Evolutionary conservation across 139 green algal species (phyloP).

Genomic region (Dunaliella sp.): DNA sequence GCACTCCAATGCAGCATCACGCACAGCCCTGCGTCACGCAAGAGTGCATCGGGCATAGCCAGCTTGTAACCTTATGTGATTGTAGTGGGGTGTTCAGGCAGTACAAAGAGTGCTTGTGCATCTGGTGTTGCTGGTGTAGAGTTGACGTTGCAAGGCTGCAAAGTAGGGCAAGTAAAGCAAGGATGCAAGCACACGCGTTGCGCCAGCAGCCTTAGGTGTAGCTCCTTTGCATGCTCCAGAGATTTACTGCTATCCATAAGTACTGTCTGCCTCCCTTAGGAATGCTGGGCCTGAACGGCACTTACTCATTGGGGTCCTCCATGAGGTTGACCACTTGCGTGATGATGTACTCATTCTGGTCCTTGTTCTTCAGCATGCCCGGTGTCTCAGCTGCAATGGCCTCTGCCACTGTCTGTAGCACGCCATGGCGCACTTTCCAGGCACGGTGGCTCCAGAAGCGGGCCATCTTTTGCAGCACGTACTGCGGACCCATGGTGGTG

Average conservation of each 20-base stretch:
- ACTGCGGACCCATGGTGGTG: constrained; percentile 12
- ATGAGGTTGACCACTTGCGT: constrained; percentile 40
- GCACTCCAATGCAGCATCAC: constrained; percentile 43
- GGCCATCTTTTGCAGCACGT: constrained; percentile 35
- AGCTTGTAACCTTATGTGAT: no score
- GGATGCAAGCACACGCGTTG: no score
- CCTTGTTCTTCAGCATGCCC: background rate
- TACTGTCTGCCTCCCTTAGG: no score
- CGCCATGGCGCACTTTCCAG: constrained; percentile 53
- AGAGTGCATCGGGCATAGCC: no score
- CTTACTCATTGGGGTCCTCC: constrained; percentile 48
- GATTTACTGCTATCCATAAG: no score
- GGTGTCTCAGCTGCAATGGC: constrained; percentile 17
- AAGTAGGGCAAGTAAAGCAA: no score
- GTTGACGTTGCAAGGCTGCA: no score
- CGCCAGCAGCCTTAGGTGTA: no score
- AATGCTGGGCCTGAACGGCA: no score
- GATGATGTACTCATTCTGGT: constrained; percentile 35
- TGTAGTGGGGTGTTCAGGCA: no score
- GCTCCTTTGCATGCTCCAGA: background rate
- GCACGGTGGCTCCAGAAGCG: constrained; percentile 45
- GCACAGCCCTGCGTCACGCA: constrained; percentile 44
- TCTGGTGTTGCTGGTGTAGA: no score
- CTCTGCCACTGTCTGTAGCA: constrained; percentile 55
- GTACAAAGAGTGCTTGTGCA: no score